Conservation (phyloP, 2,329 filamentous ascomycete genomes). For the Coleophoma cylindrospora region DNA sequence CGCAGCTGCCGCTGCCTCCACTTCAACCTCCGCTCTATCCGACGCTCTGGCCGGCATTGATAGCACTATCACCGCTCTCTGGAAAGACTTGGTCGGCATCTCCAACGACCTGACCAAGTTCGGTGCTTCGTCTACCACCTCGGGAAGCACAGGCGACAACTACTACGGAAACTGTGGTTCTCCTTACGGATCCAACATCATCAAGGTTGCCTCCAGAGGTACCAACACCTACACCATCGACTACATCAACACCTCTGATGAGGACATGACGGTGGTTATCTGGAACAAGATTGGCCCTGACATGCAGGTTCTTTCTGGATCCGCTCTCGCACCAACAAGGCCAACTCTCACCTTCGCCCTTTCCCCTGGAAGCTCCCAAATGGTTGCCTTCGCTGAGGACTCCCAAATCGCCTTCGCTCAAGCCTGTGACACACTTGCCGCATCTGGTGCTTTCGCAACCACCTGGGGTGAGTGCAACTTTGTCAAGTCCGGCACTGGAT, state of each 20-base stretch:
- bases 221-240: slow-evolving; percentile 19
- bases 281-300: slow-evolving; percentile 23
- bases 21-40: neutral
- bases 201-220: slow-evolving; percentile 13
- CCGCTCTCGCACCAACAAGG: slow-evolving; percentile 17
- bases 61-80: slow-evolving; percentile 6
- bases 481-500: slow-evolving; percentile 18
- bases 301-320: slow-evolving; percentile 11
- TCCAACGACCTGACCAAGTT: slow-evolving; percentile 17
- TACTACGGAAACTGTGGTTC: slow-evolving; percentile 19
- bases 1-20: neutral
- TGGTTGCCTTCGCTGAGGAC: slow-evolving; percentile 21
- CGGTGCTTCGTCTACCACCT: slow-evolving; percentile 6
- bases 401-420: slow-evolving; percentile 20
- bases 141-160: slow-evolving; percentile 6
- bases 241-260: slow-evolving; percentile 17
- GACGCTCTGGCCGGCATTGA: neutral
- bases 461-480: slow-evolving; percentile 24
- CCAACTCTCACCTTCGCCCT: slow-evolving; percentile 20
- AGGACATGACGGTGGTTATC: slow-evolving; percentile 17
- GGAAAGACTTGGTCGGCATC: slow-evolving; percentile 13
- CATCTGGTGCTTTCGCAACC: slow-evolving; percentile 17
- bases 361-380: slow-evolving; percentile 14
- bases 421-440: slow-evolving; percentile 4
- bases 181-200: slow-evolving; percentile 24